Evolutionary conservation across 2,329 filamentous ascomycete genomes (phyloP), one percentile per base, ranked within the genome.

Genomic region (Diaporthe sp.): DNA sequence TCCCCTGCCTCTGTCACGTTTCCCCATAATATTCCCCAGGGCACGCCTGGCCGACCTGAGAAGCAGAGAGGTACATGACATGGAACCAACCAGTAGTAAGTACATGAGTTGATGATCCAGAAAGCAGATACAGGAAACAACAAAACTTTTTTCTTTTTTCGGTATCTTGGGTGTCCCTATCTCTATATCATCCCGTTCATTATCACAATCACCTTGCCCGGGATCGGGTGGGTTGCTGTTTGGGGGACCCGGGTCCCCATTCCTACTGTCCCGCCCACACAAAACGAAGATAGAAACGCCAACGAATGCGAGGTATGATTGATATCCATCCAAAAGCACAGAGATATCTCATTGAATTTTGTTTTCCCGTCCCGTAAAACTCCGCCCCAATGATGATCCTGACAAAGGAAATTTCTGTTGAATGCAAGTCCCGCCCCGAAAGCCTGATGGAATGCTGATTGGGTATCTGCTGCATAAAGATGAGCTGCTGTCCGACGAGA

Each of bases 261-360:
- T 65, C 73, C 55, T 62, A 31, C 57, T 46, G 55, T 70, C 42
- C 51, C 51, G 28, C 34, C 42, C 31, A 53, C 28, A 71, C 44
- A 55, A 34, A 53, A 49, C 62, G 28, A 58, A 58, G 68, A 28
- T 39, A 62, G 53, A 73, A 72, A 74, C 68, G 73, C 75, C 73
- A 76, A 72, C 44, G 73, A 76, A 76, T 76, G 75, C 75, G 70
- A 73, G 70, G 75, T 76, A 76, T 76, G 49, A 37, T 72, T 73
- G 72, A 74, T 71, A 65, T 73, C 73, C 73, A 75, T 58, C 62
- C 70, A 72, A 62, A 70, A 75, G 60, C 55, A 60, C 65, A 61
- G 58, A 70, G 55, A 73, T 65, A 53, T 58, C 57, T 75, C 57
- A 57, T 75, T 70, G 71, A 51, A 31, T 65, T 72, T 72, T 51